These are phyloP conservation scores for Plasmodium falciparum DNA, from an alignment of 169 alveolate genomes.

Conservation along the genomic window DNA sequence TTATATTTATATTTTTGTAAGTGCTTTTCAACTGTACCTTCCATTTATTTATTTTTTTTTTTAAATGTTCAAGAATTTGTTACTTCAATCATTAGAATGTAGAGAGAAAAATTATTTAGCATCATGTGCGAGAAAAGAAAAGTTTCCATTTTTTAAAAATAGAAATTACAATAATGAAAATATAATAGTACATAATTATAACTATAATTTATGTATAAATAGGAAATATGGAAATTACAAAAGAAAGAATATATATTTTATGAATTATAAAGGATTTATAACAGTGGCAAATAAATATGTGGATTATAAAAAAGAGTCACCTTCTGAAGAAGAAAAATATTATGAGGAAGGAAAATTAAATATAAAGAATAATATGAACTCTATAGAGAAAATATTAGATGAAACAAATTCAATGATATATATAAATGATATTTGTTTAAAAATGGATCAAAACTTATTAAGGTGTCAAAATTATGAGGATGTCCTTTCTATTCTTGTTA, in stretches of 20 bases:
- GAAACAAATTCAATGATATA: slow-evolving; percentile 77
- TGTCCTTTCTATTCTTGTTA: slow-evolving; percentile 79
- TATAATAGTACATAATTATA: slow-evolving; percentile 3
- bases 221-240: background rate
- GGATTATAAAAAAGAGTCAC: background rate
- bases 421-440: slow-evolving; percentile 83
- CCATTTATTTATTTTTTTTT: background rate
- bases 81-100: slow-evolving; percentile 4
- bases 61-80: slow-evolving; percentile 42
- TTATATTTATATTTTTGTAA: no score
- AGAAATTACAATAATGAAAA: background rate
- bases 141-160: background rate
- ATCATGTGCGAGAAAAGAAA: slow-evolving; percentile 12
- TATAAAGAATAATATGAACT: slow-evolving; percentile 16
- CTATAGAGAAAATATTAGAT: slow-evolving; percentile 58
- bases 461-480: slow-evolving; percentile 83
- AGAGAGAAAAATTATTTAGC: slow-evolving; percentile 29
- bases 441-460: slow-evolving; percentile 81
- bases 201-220: background rate
- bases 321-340: slow-evolving; percentile 8
- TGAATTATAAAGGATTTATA: slow-evolving; percentile 24
- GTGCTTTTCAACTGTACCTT: no score
- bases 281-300: slow-evolving; percentile 7
- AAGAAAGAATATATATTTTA: background rate
- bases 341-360: background rate